These are phyloP conservation scores for Escovopsis sp. DNA, from an alignment of 2,329 filamentous ascomycete species.

Conservation along the genomic window DNA sequence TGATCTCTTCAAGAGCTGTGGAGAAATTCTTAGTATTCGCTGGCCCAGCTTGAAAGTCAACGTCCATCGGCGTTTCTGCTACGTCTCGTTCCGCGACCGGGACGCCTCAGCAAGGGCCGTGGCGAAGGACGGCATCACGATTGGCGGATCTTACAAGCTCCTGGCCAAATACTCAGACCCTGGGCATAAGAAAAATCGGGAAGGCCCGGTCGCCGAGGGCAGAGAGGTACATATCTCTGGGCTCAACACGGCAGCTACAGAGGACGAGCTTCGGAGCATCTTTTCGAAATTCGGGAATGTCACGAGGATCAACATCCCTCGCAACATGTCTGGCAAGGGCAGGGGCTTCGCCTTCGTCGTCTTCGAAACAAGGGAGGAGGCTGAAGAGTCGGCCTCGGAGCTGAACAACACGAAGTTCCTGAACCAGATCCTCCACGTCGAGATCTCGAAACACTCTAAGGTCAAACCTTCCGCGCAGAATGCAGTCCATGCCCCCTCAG, in stretches of 20 bases:
- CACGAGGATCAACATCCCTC: conserved; percentile 56
- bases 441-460: conserved; percentile 40
- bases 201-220: conserved; percentile 71
- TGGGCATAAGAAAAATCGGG: conserved; percentile 57
- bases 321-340: conserved; percentile 50
- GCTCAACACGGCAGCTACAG: conserved; percentile 44
- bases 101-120: conserved; percentile 58
- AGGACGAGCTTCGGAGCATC: conserved; percentile 53
- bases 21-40: conserved; percentile 70
- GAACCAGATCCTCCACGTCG: conserved; percentile 52
- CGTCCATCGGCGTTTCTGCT: conserved; percentile 82
- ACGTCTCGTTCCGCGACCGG: conserved; percentile 68
- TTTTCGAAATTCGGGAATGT: conserved; percentile 68
- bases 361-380: conserved; percentile 56
- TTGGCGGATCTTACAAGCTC: conserved; percentile 56
- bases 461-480: conserved; percentile 40
- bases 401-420: conserved; percentile 59
- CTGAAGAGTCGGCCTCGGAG: conserved; percentile 47
- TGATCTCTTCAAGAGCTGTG: conserved; percentile 56
- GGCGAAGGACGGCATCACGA: conserved; percentile 52
- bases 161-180: conserved; percentile 78
- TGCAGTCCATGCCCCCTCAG: conserved; percentile 14
- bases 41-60: conserved; percentile 89
- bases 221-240: conserved; percentile 72
- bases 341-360: conserved; percentile 72